Evolutionary conservation across 805 yeast genomes (phyloP), one percentile per base, ranked within the genome.

Genomic region (Ogataea trehalophila): DNA sequence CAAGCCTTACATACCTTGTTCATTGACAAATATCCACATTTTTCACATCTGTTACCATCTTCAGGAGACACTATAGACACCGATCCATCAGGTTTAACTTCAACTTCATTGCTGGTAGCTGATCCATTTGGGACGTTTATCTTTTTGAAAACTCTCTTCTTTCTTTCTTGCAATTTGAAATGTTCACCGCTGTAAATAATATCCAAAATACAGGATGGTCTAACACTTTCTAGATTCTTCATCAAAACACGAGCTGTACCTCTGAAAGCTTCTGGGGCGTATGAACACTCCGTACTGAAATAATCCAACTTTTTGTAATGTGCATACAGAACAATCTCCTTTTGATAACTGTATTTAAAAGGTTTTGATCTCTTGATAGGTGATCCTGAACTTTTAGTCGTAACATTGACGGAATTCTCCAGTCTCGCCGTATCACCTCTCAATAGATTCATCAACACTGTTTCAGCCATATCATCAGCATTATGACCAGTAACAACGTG

Each of bases 391-490:
- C 89, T 83, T 49, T 80, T 80, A 0, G 99, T 94, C 51, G 92
- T 76, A 38, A 94, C 89, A 20, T 85, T 76, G 9, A 96, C 87
- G 16, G 97, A 89, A 54, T 85, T 81, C 61, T 88, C 98, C 46
- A 94, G 71, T 53, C 99, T 75, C 22, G 96, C 95, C 6, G 90
- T 85, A 63, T 94, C 99, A n/a, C 99, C 99, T 57, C 99, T 75
- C 29, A 94, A 69, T 39, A 94, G 68, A 66, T 94, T 94, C 98
- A 94, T 92, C 46, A 94, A 68, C 5, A 94, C 96, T 0, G 99
- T 94, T 61, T 94, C 99, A 1, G 99, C 99, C 88, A 94, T 87
- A 68, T 94, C 99, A 66, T 94, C 99, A 0, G 99, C 99, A 65
- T 94, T 94, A 67, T 94, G 99, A 2, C 99, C 99, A 0, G 99